Evolutionary conservation across 176 grass and related monocot species (phyloP).

Genomic region (Ampelocalamus luodianensis): DNA sequence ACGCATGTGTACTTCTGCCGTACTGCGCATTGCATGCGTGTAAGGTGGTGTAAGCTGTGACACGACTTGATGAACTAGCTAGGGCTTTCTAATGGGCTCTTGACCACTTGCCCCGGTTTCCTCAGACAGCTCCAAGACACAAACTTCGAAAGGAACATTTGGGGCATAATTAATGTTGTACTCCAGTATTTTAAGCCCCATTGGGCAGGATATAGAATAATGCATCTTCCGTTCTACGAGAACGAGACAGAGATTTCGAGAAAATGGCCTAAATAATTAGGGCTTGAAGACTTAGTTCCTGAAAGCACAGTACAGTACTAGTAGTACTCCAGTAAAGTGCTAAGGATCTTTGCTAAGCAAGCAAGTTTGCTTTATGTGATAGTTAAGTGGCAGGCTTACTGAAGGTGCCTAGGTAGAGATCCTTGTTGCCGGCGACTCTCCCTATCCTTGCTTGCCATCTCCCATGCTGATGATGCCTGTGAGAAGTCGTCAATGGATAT

Average conservation of each 20-base stretch:
- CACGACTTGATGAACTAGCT: constrained; percentile 26
- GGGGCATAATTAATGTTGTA: constrained; percentile 53
- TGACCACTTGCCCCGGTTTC: constrained; percentile 49
- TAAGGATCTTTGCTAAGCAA: constrained; percentile 30
- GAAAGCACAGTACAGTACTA: constrained; percentile 12
- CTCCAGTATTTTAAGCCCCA: constrained; percentile 52
- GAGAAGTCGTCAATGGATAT: not conserved
- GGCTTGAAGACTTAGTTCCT: constrained; percentile 50
- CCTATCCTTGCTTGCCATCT: constrained; percentile 88
- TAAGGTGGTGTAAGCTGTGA: constrained; percentile 26
- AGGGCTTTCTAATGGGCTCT: constrained; percentile 37
- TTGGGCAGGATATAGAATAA: constrained; percentile 53
- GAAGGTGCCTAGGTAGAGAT: constrained; percentile 76
- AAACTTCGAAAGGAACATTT: constrained; percentile 68
- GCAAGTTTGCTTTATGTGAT: not conserved
- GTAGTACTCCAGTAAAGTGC: no score
- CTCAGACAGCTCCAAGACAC: constrained; percentile 63
- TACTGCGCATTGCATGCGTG: constrained; percentile 45
- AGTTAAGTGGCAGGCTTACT: constrained; percentile 46
- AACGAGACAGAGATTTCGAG: constrained; percentile 60
- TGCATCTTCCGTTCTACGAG: constrained; percentile 57
- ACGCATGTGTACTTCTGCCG: not conserved
- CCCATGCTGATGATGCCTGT: constrained; percentile 74
- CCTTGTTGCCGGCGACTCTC: constrained; percentile 72
- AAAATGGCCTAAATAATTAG: constrained; percentile 49